Conservation (phyloP, 2,329 filamentous ascomycete species). For the Hypoxylon sp. region DNA sequence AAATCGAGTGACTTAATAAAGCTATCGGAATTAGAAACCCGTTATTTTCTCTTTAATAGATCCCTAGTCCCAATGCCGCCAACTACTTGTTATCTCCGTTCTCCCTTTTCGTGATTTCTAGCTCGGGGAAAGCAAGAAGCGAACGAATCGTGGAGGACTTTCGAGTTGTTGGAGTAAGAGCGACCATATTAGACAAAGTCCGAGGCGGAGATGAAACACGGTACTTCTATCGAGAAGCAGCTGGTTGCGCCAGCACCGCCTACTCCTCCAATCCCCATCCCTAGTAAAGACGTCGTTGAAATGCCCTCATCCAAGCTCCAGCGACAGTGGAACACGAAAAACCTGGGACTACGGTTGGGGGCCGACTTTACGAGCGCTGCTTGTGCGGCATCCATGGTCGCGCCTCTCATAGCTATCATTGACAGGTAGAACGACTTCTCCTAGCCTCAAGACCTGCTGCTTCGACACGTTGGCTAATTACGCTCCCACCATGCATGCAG, state of each 20-base stretch:
- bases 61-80: slow-evolving; percentile 26
- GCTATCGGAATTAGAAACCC: slow-evolving; percentile 1
- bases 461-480: slow-evolving; percentile 20
- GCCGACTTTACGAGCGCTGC: slow-evolving; percentile 79
- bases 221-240: slow-evolving; percentile 26
- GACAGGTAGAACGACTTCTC: slow-evolving; percentile 72
- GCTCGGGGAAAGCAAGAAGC: slow-evolving; percentile 19
- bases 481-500: slow-evolving; percentile 56
- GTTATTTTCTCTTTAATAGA: slow-evolving; percentile 7
- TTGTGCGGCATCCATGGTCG: slow-evolving; percentile 80
- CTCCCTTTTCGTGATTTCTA: slow-evolving; percentile 29
- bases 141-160: slow-evolving; percentile 1
- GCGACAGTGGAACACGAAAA: slow-evolving; percentile 79
- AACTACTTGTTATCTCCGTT: slow-evolving; percentile 11
- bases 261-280: slow-evolving; percentile 28
- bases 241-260: slow-evolving; percentile 30
- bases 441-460: slow-evolving; percentile 3
- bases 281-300: slow-evolving; percentile 37
- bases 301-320: slow-evolving; percentile 45
- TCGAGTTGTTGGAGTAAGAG: slow-evolving; percentile 20
- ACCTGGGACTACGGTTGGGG: slow-evolving; percentile 75
- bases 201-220: slow-evolving; percentile 42
- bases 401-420: slow-evolving; percentile 88
- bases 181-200: slow-evolving; percentile 10
- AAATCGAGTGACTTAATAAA: slow-evolving; percentile 2